Conservation (phyloP, 1,284 basidiomycete genomes). For the Sporisorium scitamineum region DNA sequence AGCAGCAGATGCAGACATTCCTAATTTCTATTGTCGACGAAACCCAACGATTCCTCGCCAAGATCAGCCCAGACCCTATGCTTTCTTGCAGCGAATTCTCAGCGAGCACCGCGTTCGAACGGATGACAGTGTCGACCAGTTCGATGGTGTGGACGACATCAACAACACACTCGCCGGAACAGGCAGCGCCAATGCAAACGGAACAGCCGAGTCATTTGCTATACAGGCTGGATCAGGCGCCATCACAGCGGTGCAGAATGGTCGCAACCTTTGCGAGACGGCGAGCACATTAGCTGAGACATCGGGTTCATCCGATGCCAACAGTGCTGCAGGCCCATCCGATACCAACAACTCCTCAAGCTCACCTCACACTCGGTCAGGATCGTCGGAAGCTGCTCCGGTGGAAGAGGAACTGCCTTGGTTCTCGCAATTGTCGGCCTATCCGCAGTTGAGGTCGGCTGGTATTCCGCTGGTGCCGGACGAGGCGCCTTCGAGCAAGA, state of each 20-base stretch:
- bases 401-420: conserved; percentile 53
- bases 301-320: neutral
- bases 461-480: conserved; percentile 46
- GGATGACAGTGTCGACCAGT: conserved; percentile 14
- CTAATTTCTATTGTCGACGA: conserved; percentile 51
- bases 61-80: conserved; percentile 38
- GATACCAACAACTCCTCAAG: neutral
- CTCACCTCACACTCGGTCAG: neutral
- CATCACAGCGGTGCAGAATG: conserved; percentile 37
- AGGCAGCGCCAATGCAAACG: neutral
- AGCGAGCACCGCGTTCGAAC: conserved; percentile 34
- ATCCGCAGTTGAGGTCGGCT: conserved; percentile 53
- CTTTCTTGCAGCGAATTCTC: conserved; percentile 48
- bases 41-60: conserved; percentile 44
- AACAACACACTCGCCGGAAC: neutral
- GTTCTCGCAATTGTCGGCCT: conserved; percentile 58
- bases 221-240: conserved; percentile 28
- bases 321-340: neutral
- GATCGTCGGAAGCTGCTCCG: neutral
- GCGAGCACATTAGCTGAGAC: conserved; percentile 32
- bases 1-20: conserved; percentile 20
- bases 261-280: conserved; percentile 32
- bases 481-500: conserved; percentile 28
- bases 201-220: conserved; percentile 15
- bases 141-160: conserved; percentile 4